Conservation (phyloP, 148 eudicot species). For the Amaranthus hypochondriacus region DNA sequence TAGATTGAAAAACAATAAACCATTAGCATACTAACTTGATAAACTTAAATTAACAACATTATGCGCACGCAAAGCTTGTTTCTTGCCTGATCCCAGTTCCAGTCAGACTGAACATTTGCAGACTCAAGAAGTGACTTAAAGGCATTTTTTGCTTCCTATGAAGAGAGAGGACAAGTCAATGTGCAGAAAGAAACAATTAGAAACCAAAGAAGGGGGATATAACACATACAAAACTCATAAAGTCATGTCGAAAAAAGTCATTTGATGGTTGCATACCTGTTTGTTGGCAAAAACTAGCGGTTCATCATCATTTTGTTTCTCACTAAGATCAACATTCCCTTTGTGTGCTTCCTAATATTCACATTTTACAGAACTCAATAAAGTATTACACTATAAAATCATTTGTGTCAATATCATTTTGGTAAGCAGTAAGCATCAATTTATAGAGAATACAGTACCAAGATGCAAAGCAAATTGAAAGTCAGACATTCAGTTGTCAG, state of each 20-base stretch:
- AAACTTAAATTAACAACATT: not conserved
- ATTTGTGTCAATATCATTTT: not conserved
- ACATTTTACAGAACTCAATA: slow-evolving; percentile 5
- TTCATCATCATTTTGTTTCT: slow-evolving; percentile 64
- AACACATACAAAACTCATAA: not conserved
- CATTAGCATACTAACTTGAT: slow-evolving; percentile 1
- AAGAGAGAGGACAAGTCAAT: slow-evolving; percentile 5
- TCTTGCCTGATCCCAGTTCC: slow-evolving; percentile 97
- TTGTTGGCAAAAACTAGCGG: slow-evolving; percentile 74
- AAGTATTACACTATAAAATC: not conserved
- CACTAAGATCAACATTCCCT: slow-evolving; percentile 49
- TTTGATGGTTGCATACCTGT: slow-evolving; percentile 44
- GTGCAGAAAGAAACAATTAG: not conserved
- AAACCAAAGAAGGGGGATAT: not conserved
- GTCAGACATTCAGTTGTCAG: not conserved
- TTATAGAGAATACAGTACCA: not conserved
- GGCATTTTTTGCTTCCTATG: slow-evolving; percentile 89
- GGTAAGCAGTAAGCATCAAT: slow-evolving; percentile 5
- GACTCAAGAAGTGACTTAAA: slow-evolving; percentile 86
- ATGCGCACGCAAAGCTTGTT: not conserved
- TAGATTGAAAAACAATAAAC: slow-evolving; percentile 13
- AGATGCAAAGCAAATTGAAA: not conserved
- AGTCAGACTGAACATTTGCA: slow-evolving; percentile 86
- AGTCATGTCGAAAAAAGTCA: slow-evolving; percentile 5
- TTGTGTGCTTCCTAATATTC: slow-evolving; percentile 66